Evolutionary conservation across 768 basidiomycete species (phyloP).

Genomic region (Kwoniella botswanensis): DNA sequence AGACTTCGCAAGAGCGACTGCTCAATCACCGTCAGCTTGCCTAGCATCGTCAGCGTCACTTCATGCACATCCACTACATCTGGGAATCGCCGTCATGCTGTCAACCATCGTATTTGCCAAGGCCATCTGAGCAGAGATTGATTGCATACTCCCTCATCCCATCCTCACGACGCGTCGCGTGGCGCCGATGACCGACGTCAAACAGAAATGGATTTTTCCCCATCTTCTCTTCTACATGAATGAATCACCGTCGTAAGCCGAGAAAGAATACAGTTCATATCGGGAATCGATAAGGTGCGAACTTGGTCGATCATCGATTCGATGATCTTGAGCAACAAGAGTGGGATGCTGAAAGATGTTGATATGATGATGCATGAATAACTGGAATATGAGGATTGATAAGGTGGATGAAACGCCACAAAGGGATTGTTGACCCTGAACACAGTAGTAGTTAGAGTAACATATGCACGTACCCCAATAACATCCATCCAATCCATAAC

Average conservation of each 20-base stretch:
- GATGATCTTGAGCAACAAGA: not conserved
- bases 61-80: too few species aligned
- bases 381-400: not conserved
- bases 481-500: not conserved
- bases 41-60: too few species aligned
- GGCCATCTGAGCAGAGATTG: too few species aligned
- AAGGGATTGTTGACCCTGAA: conserved; percentile 9
- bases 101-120: too few species aligned
- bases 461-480: not conserved
- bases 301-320: not conserved
- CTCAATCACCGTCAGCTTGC: too few species aligned
- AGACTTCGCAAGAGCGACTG: too few species aligned
- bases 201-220: not conserved
- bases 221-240: not conserved
- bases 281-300: too few species aligned
- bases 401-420: conserved; percentile 12
- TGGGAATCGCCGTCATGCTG: too few species aligned
- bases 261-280: too few species aligned
- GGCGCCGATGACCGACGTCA: not conserved
- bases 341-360: not conserved
- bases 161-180: not conserved
- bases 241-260: not conserved
- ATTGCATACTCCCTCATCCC: too few species aligned
- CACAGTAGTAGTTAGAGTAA: not conserved
- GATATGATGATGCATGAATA: conserved; percentile 10